Evolutionary conservation across 179 eudicot species (phyloP).

Genomic region (Gypsophila paniculata): DNA sequence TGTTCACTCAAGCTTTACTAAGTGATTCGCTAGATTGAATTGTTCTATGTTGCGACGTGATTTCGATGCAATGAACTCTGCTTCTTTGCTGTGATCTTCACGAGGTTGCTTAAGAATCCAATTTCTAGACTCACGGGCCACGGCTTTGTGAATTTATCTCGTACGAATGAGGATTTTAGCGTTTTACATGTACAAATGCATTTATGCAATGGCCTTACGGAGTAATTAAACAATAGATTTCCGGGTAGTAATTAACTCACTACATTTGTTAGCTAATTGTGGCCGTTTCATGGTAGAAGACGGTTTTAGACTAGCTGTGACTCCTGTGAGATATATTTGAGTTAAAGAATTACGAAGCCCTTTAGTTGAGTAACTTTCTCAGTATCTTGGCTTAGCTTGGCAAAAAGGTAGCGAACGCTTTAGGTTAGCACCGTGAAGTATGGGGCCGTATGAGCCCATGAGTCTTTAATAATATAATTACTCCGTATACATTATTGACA

Average conservation of each 20-base stretch:
- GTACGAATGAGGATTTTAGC: background rate
- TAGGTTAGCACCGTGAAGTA: too few relatives aligned
- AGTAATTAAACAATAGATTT: background rate
- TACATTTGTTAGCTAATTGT: too few relatives aligned
- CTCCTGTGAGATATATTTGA: too few relatives aligned
- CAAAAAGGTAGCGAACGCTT: too few relatives aligned
- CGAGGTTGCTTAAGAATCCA: background rate
- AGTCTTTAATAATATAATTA: too few relatives aligned
- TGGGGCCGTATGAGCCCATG: too few relatives aligned
- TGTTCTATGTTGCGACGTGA: background rate
- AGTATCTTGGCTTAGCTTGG: background rate
- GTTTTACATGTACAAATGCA: background rate
- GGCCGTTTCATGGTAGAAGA: too few relatives aligned
- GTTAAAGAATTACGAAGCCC: too few relatives aligned
- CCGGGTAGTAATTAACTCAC: too few relatives aligned
- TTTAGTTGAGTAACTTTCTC: too few relatives aligned
- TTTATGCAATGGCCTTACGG: background rate
- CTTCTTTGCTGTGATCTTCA: background rate
- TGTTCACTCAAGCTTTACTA: background rate
- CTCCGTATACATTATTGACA: too few relatives aligned
- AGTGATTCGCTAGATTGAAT: background rate
- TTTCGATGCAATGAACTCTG: background rate
- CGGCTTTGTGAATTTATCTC: background rate
- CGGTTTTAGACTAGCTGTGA: too few relatives aligned
- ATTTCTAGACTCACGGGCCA: background rate